phyloP scores from a whole-genome alignment of 2,329 filamentous ascomycete genomes.

The Rutstroemia sydowiana region DNA sequence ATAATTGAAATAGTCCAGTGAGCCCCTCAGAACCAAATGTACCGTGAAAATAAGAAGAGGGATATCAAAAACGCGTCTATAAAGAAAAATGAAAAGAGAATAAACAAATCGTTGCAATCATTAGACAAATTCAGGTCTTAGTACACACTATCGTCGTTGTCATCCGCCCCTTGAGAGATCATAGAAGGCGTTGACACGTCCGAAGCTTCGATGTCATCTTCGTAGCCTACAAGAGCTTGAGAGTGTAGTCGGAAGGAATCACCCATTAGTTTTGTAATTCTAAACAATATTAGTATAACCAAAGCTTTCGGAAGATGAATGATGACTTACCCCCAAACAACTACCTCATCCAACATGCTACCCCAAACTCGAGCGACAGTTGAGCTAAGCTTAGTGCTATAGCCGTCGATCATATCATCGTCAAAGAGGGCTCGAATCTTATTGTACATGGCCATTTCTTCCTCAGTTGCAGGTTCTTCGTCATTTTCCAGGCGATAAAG shows the following conservation, averaged over 20 bases:
- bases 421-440: conserved; percentile 86
- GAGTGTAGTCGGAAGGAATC: conserved; percentile 97
- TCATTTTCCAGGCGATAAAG: conserved; percentile 99
- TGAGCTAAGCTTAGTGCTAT: conserved; percentile 82
- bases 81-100: conserved; percentile 27
- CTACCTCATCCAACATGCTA: conserved; percentile 95
- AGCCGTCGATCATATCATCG: conserved; percentile 78
- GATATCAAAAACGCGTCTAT: conserved; percentile 28
- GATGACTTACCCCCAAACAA: conserved; percentile 93
- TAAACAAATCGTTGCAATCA: conserved; percentile 40
- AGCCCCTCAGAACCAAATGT: conserved; percentile 19
- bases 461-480: conserved; percentile 79
- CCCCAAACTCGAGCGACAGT: conserved; percentile 93
- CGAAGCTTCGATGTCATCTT: conserved; percentile 70
- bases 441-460: conserved; percentile 84
- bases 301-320: neutral
- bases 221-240: conserved; percentile 88
- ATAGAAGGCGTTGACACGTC: conserved; percentile 64
- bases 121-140: conserved; percentile 31
- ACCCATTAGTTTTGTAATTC: conserved; percentile 91
- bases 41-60: conserved; percentile 27
- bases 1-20: conserved; percentile 13
- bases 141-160: conserved; percentile 60
- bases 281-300: conserved; percentile 44
- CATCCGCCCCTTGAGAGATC: conserved; percentile 61